Base-by-base conservation (phyloP, 164 flowering plant genomes). In the Aristolochia fimbriata region DNA sequence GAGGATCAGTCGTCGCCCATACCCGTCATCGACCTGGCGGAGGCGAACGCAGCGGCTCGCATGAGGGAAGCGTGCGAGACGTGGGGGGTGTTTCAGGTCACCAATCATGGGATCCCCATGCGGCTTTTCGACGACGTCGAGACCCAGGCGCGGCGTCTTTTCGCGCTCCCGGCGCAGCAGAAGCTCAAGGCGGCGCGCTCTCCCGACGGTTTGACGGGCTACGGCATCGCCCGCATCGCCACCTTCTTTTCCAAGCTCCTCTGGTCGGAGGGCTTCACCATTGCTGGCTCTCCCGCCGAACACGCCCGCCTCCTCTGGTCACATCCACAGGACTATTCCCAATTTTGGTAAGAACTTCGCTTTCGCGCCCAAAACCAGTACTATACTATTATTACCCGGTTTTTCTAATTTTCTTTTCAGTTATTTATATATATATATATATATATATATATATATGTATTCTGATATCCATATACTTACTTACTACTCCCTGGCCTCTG, bases 191-290 rank as follows among this genome's bases (percentile, higher is more conserved):
- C 88, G 0, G 80, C 83, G 11, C 82, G 95, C 0, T 56, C 75
- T 2, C 75, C 91, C 0, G 82, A 78, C 15, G 85, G 86, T 0
- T 37, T 81, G 17, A 57, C 88, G 0, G 98, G 98, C 24, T 92
- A 89, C 43, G 96, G 98, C 8, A 65, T 73, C 0, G 84, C 89
- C 8, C 74, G 86, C 17, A 83, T 89, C 24, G 80, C 96, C 4
- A 70, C 82, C 17, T 86, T 89, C 71, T 89, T 82, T 66, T 62
- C 80, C 9, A 86, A 89, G 71, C 80, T 58, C 43, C 75, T 89
- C 83, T 92, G 98, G 98, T 82, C 82, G 0, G 97, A 92, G 55
- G 96, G 98, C 2, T 92, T 85, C 78, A 89, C 96, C 54, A 77
- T 89, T 23, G 62, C 69, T 27, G 96, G 93, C 1, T 85, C 96